Percentiles rank a stretch among this genome's conserved stretches.
Conservation (phyloP, 2,329 filamentous ascomycete species). For the Myriosclerotinia curreyana region DNA sequence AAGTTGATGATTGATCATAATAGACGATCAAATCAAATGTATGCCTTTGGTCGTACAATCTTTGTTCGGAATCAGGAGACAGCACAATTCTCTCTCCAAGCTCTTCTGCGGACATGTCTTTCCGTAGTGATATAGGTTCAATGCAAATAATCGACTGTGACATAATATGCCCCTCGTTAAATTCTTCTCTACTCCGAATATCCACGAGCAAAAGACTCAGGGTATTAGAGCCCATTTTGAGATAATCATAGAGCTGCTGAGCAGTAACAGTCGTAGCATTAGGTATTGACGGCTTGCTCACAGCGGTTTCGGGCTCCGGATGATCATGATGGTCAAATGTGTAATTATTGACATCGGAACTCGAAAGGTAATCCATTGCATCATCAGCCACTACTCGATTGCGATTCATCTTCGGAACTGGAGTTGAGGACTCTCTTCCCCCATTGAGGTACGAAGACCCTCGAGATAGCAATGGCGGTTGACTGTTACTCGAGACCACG, state of each 20-base stretch:
- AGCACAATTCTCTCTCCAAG: slow-evolving; percentile 68
- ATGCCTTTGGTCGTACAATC: slow-evolving; percentile 67
- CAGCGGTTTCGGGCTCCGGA: neutral
- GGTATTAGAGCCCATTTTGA: slow-evolving; percentile 52
- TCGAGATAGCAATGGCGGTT: slow-evolving; percentile 33
- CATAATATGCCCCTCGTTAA: slow-evolving; percentile 86
- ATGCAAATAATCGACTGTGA: slow-evolving; percentile 82
- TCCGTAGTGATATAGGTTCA: slow-evolving; percentile 73
- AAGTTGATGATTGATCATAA: slow-evolving; percentile 68
- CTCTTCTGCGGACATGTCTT: slow-evolving; percentile 60
- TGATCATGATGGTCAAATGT: slow-evolving; percentile 18
- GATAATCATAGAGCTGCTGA: slow-evolving; percentile 67
- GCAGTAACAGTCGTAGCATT: slow-evolving; percentile 42
- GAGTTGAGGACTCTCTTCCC: slow-evolving; percentile 31
- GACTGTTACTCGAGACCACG: slow-evolving; percentile 28
- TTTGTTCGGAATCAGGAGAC: slow-evolving; percentile 70
- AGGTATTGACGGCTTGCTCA: slow-evolving; percentile 22
- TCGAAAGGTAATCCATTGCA: slow-evolving; percentile 32
- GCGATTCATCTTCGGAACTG: slow-evolving; percentile 32
- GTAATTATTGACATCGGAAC: slow-evolving; percentile 23
- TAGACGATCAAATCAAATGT: slow-evolving; percentile 86
- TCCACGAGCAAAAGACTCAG: slow-evolving; percentile 79
- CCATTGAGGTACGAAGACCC: slow-evolving; percentile 31
- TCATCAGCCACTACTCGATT: slow-evolving; percentile 29
- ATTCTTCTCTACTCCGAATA: slow-evolving; percentile 74